phyloP scores from a whole-genome alignment of 371 early-diverging fungal genomes.

The Rhizopus arrhizus region DNA sequence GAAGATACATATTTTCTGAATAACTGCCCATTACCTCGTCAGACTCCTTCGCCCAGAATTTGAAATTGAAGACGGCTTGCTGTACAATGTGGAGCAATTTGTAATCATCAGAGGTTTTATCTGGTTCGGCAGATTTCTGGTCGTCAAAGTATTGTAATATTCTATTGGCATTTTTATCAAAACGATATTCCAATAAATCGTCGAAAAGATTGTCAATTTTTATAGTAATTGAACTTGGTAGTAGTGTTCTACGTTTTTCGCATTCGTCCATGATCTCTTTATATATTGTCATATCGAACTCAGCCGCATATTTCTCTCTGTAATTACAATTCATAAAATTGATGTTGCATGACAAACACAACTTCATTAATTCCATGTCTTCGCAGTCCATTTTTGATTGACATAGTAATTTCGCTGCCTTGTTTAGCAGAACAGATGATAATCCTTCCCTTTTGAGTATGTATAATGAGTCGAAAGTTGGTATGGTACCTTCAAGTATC shows the following conservation, averaged over 20 bases:
- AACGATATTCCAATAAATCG: slow-evolving; percentile 21
- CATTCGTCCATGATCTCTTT: slow-evolving; percentile 25
- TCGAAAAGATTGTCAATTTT: slow-evolving; percentile 22
- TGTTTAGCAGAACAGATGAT: slow-evolving; percentile 22
- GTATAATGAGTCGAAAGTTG: slow-evolving; percentile 20
- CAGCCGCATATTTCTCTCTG: slow-evolving; percentile 21
- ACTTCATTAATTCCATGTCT: slow-evolving; percentile 22
- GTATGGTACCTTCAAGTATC: slow-evolving; percentile 24
- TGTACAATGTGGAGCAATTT: slow-evolving; percentile 20
- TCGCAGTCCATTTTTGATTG: slow-evolving; percentile 21
- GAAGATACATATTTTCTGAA: slow-evolving; percentile 24
- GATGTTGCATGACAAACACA: slow-evolving; percentile 20
- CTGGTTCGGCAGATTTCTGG: slow-evolving; percentile 18
- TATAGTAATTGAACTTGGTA: slow-evolving; percentile 21
- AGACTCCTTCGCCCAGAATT: slow-evolving; percentile 22
- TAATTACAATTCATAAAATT: slow-evolving; percentile 20
- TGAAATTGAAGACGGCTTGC: slow-evolving; percentile 22
- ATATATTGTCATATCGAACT: slow-evolving; percentile 18
- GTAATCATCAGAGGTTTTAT: slow-evolving; percentile 26
- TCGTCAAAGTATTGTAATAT: slow-evolving; percentile 26
- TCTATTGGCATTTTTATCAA: slow-evolving; percentile 23
- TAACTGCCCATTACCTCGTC: slow-evolving; percentile 23
- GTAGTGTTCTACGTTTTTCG: slow-evolving; percentile 22
- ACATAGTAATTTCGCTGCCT: slow-evolving; percentile 20
- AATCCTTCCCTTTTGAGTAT: slow-evolving; percentile 23